Evolutionary conservation across 2,329 filamentous ascomycete genomes (phyloP), one percentile per base, ranked within the genome.

Genomic region (Trichoderma sp.): DNA sequence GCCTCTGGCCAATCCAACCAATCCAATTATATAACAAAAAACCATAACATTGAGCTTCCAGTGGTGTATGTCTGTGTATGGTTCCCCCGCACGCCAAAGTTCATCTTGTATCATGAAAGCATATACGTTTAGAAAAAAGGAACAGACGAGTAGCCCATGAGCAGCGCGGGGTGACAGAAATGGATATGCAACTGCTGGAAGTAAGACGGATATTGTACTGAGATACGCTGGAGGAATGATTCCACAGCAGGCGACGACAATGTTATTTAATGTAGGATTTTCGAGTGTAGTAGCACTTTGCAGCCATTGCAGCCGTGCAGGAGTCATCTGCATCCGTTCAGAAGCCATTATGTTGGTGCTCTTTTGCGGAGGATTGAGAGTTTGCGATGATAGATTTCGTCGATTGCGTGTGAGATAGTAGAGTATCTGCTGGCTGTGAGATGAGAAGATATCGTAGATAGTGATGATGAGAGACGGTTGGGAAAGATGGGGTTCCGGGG

Each of bases 391-490:
- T 53, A 3, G 45, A 53, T 53, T 0, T 53, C 0, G 1, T n/a
- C 18, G 0, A 53, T 21, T 53, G 45, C 0, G 45, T 0, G 4
- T 0, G 9, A 53, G 45, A 53, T 0, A 53, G 45, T 53, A 53
- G 45, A 53, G 0, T 21, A 21, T 11, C n/a, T 21, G n/a, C 1
- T 21, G 45, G 0, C 1, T 1, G 0, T 50, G 0, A 12, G 2
- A 53, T 53, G 45, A n/a, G 45, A 53, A 21, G 16, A 41, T 41
- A 0, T 21, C 4, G 9, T 53, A 53, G 45, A 21, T 1, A 12
- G 0, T 0, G 45, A 21, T 53, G 45, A n/a, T 21, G n/a, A n/a
- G 8, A n/a, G 45, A 21, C 0, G 4, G 45, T 12, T 1, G n/a
- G 9, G 45, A 11, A 50, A 50, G n/a, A 50, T 1, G 41, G 33